Evolutionary conservation across 805 yeast species (phyloP).

Genomic region (Tetrapisispora nanseiensis): DNA sequence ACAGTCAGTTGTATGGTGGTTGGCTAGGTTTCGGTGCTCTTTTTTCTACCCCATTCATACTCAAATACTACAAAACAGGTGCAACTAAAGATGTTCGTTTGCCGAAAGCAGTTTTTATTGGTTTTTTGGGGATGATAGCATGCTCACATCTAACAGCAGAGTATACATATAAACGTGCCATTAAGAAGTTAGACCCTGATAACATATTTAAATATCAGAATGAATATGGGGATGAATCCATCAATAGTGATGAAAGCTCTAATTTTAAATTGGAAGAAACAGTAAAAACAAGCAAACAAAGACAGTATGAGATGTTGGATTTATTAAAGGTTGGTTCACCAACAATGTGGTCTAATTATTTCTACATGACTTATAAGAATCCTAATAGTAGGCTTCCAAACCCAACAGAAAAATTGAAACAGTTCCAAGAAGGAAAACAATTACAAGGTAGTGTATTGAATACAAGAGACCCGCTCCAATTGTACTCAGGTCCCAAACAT

Average conservation of each 20-base stretch:
- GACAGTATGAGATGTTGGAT: constrained; percentile 28
- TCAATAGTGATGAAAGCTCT: constrained; percentile 5
- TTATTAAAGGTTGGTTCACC: constrained; percentile 28
- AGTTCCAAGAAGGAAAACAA: constrained; percentile 13
- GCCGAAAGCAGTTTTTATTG: constrained; percentile 34
- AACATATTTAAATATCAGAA: constrained; percentile 17
- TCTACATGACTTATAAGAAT: constrained; percentile 40
- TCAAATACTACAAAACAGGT: constrained; percentile 29
- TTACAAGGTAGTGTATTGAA: constrained; percentile 13
- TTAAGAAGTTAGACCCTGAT: constrained; percentile 18
- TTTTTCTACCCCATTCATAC: constrained; percentile 35
- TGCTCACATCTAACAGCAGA: constrained; percentile 27
- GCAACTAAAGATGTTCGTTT: constrained; percentile 32
- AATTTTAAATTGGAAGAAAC: background rate
- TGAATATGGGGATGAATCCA: constrained; percentile 9
- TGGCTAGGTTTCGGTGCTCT: constrained; percentile 35
- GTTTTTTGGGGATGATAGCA: constrained; percentile 32
- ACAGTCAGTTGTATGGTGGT: constrained; percentile 30
- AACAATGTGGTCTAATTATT: constrained; percentile 43
- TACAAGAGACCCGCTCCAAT: constrained; percentile 32
- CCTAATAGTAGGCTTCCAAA: constrained; percentile 45
- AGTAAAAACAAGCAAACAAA: constrained; percentile 12
- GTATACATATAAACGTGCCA: constrained; percentile 26
- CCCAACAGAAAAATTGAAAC: constrained; percentile 37
- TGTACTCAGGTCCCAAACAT: constrained; percentile 19